Evolutionary conservation across 2,329 filamentous ascomycete genomes (phyloP), one percentile per base, ranked within the genome.

Genomic region (Bipolaris sorokiniana): DNA sequence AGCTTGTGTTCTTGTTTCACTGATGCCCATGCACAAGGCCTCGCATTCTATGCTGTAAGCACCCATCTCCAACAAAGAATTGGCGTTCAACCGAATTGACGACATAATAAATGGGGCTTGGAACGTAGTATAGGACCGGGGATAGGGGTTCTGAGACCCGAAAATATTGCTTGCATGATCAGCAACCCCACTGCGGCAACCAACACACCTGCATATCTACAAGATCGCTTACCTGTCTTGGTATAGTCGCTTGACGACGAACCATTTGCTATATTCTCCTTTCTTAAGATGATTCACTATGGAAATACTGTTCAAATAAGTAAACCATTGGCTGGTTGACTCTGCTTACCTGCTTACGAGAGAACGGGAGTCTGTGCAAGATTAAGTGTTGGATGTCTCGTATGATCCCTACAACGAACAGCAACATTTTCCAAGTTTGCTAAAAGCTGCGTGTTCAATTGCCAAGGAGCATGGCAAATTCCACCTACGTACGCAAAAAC

Each of bases 401-500:
- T 9, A 6, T 48, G 16, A 10, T 11, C 7, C 40, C 37, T 20
- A 31, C 28, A 31, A 13, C 28, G 28, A n/a, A 28, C 34, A 20
- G 5, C 6, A 4, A 3, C 26, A 18, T 37, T 22, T 26, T 44
- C 54, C 22, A 16, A 7, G 36, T 56, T 9, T 10, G 31, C 33
- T 23, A 9, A 51, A 40, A 40, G 53, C 40, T 33, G 41, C 53
- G 46, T 56, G 23, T 45, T 33, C 37, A 37, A 28, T 16, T 10
- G 38, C 31, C 37, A n/a, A 44, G 28, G 28, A 3, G 26, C 26
- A 28, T 28, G 26, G 26, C 9, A 28, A 10, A 28, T 28, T 11
- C 36, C 13, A 23, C 5, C 33, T n/a, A 26, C 7, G 10, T n/a
- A 26, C 7, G 15, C 7, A 23, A 18, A 18, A 44, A 15, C 36